Evolutionary conservation across 495 filamentous ascomycete species (phyloP).

Genomic region (Parachaetomium inaequale): DNA sequence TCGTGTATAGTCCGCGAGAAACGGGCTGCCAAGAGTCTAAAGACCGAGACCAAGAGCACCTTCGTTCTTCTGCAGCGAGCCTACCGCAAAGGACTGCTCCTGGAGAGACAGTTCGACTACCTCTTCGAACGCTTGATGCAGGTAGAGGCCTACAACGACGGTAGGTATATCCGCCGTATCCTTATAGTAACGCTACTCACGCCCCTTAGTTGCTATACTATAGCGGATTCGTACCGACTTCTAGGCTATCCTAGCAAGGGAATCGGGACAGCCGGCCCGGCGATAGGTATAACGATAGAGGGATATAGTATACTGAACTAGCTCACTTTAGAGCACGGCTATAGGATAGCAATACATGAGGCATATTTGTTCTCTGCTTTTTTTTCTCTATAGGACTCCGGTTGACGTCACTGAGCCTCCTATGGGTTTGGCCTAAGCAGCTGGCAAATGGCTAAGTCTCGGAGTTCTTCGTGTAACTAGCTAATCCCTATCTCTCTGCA

Average conservation of each 20-base stretch:
- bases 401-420: neutral
- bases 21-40: no score
- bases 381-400: neutral
- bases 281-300: neutral
- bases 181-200: constrained; percentile 3
- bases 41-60: no score
- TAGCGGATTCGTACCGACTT: constrained; percentile 9
- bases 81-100: constrained; percentile 14
- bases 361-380: neutral
- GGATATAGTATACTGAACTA: neutral
- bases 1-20: no score
- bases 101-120: constrained; percentile 15
- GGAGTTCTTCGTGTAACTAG: neutral
- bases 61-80: no score
- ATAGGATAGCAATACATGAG: constrained; percentile 16
- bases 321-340: constrained; percentile 9
- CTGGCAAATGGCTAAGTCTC: neutral
- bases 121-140: constrained; percentile 13
- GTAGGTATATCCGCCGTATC: constrained; percentile 9
- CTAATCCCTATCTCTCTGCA: neutral
- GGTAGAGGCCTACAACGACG: constrained; percentile 8
- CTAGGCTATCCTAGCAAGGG: neutral
- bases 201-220: constrained; percentile 6
- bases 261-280: constrained; percentile 5
- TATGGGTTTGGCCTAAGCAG: neutral